Conservation (phyloP, 176 grass and related monocot genomes). For the Carex scoparia region DNA sequence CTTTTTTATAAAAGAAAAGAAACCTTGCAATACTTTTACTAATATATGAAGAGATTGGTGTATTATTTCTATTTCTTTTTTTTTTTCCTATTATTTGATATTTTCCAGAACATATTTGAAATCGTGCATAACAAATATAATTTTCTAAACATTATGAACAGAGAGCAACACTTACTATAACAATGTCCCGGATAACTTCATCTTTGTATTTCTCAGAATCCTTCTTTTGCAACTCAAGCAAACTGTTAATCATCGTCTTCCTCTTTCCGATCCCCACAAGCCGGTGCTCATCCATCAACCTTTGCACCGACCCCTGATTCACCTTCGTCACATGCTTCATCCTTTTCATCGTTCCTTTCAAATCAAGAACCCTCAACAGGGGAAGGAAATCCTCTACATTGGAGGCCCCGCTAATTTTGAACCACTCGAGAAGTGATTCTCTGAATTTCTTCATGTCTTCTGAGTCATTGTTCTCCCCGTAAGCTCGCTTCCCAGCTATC, state of each 20-base stretch:
- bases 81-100: too few relatives aligned
- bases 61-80: too few relatives aligned
- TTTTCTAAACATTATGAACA: neutral
- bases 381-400: slow-evolving; percentile 23
- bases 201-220: slow-evolving; percentile 27
- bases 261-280: neutral
- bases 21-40: too few relatives aligned
- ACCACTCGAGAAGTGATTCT: neutral
- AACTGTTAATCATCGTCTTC: slow-evolving; percentile 6
- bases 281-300: slow-evolving; percentile 14
- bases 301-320: slow-evolving; percentile 11
- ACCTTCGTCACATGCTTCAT: neutral
- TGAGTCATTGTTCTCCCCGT: neutral
- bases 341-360: slow-evolving; percentile 11
- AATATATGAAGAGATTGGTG: too few relatives aligned
- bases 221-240: slow-evolving; percentile 19
- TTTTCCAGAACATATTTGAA: neutral
- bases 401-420: neutral
- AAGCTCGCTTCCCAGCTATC: neutral
- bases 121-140: neutral
- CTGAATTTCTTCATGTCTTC: slow-evolving; percentile 14
- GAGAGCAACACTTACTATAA: slow-evolving; percentile 14
- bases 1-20: too few relatives aligned
- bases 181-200: neutral
- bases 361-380: slow-evolving; percentile 3